These are phyloP conservation scores for Bretschneidera sinensis DNA, from an alignment of 345 rosid species.

Conservation along the genomic window DNA sequence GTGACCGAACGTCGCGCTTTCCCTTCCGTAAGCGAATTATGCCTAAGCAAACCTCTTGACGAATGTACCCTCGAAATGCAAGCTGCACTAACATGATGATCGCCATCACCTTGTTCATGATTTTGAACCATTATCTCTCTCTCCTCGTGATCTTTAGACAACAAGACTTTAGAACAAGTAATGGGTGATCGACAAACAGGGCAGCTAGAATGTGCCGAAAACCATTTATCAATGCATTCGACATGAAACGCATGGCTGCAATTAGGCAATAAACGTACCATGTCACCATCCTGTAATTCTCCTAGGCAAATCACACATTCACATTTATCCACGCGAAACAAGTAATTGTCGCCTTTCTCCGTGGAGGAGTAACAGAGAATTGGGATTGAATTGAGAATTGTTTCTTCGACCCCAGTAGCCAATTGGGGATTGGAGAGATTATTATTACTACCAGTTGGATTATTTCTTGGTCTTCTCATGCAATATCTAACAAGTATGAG, in stretches of 20 bases:
- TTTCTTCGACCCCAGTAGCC: conserved; percentile 28
- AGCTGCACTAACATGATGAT: background rate
- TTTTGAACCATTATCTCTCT: background rate
- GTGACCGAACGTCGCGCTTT: background rate
- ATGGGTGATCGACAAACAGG: conserved; percentile 69
- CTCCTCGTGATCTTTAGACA: background rate
- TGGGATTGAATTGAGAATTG: conserved; percentile 37
- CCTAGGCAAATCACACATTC: conserved; percentile 57
- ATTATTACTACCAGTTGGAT: too few species aligned
- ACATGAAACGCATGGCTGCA: conserved; percentile 75
- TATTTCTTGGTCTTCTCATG: too few species aligned
- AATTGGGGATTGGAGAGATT: too few species aligned
- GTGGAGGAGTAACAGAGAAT: conserved; percentile 24
- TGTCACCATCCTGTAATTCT: conserved; percentile 42
- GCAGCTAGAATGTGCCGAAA: conserved; percentile 49
- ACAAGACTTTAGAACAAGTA: conserved; percentile 7
- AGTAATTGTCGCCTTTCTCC: background rate
- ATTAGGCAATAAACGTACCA: conserved; percentile 53
- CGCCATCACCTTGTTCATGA: background rate
- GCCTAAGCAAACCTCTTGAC: conserved; percentile 15
- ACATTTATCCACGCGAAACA: conserved; percentile 15
- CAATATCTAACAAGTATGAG: too few species aligned
- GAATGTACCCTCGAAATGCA: conserved; percentile 1
- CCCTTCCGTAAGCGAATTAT: conserved; percentile 19
- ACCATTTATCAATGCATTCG: conserved; percentile 67